phyloP scores from a whole-genome alignment of 768 basidiomycete genomes.

The Tephrocybe sp. region DNA sequence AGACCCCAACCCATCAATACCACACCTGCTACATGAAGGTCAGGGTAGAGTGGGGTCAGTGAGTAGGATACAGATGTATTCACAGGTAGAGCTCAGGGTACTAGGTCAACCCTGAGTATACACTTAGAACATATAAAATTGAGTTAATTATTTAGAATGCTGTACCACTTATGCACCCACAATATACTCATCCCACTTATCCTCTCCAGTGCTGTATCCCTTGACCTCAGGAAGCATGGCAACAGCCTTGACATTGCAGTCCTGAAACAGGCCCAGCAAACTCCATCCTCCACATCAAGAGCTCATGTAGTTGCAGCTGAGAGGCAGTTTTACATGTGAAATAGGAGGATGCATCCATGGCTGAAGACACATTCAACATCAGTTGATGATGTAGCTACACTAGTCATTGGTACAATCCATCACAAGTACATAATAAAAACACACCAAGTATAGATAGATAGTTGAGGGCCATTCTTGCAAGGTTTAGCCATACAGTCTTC shows the following conservation, averaged over 20 bases:
- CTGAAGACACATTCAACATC: slow-evolving; percentile 14
- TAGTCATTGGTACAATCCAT: not conserved
- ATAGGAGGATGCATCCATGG: slow-evolving; percentile 23
- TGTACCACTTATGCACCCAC: not conserved
- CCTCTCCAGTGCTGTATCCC: slow-evolving; percentile 1
- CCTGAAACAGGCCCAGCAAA: slow-evolving; percentile 19
- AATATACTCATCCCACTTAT: slow-evolving; percentile 3
- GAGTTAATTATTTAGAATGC: not conserved
- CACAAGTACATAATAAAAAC: not conserved
- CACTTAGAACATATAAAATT: not conserved
- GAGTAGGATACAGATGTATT: not conserved
- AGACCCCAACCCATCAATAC: not conserved
- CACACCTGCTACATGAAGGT: not conserved
- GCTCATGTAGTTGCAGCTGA: slow-evolving; percentile 25
- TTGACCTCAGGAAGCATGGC: not conserved
- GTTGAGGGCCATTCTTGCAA: slow-evolving; percentile 3
- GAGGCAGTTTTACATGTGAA: slow-evolving; percentile 24
- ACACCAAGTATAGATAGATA: slow-evolving; percentile 4
- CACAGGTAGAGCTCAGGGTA: not conserved
- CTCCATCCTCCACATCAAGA: slow-evolving; percentile 32
- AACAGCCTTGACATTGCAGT: slow-evolving; percentile 19
- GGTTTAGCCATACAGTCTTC: not conserved
- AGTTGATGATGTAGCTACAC: not conserved
- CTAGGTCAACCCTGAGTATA: not conserved
- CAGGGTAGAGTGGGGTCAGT: not conserved